A percentile compares a stretch with the other conserved stretches of the same genome.
Evolutionary conservation across 2,329 filamentous ascomycete species (phyloP).

Genomic region (Tolypocladium nubicola): DNA sequence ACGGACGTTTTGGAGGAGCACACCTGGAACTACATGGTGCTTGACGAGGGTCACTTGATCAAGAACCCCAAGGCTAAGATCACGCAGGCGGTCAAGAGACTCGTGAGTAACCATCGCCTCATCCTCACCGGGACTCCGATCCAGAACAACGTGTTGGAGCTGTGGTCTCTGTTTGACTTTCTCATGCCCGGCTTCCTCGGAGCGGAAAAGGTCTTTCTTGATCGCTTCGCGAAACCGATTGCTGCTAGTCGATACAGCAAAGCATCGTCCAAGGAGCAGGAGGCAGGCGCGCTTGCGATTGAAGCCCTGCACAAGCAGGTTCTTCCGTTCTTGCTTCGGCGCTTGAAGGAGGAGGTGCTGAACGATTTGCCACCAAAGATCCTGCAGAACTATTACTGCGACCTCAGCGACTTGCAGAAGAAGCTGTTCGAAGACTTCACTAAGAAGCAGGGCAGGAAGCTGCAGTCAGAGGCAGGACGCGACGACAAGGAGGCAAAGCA

Average conservation of each 20-base stretch:
- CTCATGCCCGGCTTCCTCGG: conserved; percentile 97
- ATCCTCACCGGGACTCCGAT: conserved; percentile 96
- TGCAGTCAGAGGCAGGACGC: conserved; percentile 72
- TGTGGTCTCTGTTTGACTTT: conserved; percentile 98
- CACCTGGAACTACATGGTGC: conserved; percentile 94
- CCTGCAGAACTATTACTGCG: conserved; percentile 97
- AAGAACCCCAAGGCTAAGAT: conserved; percentile 98
- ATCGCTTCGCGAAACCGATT: conserved; percentile 90
- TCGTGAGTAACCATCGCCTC: conserved; percentile 84
- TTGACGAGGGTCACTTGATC: conserved; percentile 96
- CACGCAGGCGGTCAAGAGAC: conserved; percentile 79
- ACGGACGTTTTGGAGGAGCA: conserved; percentile 72
- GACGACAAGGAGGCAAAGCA: conserved; percentile 91
- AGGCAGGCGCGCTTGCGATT: conserved; percentile 89
- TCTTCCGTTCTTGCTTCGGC: conserved; percentile 86
- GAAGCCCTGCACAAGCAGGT: conserved; percentile 99
- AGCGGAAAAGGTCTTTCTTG: conserved; percentile 88
- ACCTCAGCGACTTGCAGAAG: conserved; percentile 87
- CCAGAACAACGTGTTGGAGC: conserved; percentile 91
- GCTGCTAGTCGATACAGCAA: conserved; percentile 92
- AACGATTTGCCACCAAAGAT: conserved; percentile 97
- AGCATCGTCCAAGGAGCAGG: conserved; percentile 95
- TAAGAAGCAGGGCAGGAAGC: conserved; percentile 82
- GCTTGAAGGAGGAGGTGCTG: conserved; percentile 93
- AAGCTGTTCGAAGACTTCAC: conserved; percentile 95